Evolutionary conservation across 1,284 basidiomycete genomes (phyloP).

Genomic region (Heterobasidion parviporum): DNA sequence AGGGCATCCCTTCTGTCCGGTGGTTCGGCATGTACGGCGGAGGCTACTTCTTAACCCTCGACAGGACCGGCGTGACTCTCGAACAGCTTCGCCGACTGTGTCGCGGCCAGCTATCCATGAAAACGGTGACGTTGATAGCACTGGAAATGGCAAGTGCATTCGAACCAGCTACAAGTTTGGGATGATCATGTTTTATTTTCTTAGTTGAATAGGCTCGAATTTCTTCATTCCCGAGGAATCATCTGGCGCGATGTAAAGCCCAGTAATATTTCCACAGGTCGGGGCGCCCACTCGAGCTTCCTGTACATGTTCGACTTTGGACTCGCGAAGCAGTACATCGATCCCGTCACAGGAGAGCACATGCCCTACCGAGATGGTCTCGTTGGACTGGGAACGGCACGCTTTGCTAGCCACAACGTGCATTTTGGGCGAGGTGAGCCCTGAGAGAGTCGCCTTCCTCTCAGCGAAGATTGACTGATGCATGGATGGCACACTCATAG

Average conservation of each 20-base stretch:
- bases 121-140: slow-evolving; percentile 12
- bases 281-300: neutral
- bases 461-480: too few species aligned
- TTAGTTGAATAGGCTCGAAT: slow-evolving; percentile 5
- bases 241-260: slow-evolving; percentile 14
- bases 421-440: slow-evolving; percentile 5
- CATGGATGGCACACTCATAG: too few species aligned
- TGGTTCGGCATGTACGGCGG: slow-evolving; percentile 7
- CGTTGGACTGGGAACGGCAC: slow-evolving; percentile 4
- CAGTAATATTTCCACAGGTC: slow-evolving; percentile 12
- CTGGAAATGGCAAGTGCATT: slow-evolving; percentile 7
- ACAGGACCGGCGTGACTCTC: slow-evolving; percentile 12
- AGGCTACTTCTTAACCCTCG: slow-evolving; percentile 11
- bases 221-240: slow-evolving; percentile 10
- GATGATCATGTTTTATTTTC: neutral
- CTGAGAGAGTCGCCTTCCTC: neutral
- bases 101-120: slow-evolving; percentile 10
- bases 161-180: neutral
- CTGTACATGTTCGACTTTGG: slow-evolving; percentile 13
- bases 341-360: slow-evolving; percentile 9
- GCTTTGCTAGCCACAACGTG: slow-evolving; percentile 8
- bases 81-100: slow-evolving; percentile 9
- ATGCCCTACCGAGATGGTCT: slow-evolving; percentile 7
- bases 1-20: slow-evolving; percentile 4
- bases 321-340: slow-evolving; percentile 6